These are phyloP conservation scores for Marchantia paleacea DNA, from an alignment of 225 moss, liverwort and hornwort genomes.

Conservation along the genomic window DNA sequence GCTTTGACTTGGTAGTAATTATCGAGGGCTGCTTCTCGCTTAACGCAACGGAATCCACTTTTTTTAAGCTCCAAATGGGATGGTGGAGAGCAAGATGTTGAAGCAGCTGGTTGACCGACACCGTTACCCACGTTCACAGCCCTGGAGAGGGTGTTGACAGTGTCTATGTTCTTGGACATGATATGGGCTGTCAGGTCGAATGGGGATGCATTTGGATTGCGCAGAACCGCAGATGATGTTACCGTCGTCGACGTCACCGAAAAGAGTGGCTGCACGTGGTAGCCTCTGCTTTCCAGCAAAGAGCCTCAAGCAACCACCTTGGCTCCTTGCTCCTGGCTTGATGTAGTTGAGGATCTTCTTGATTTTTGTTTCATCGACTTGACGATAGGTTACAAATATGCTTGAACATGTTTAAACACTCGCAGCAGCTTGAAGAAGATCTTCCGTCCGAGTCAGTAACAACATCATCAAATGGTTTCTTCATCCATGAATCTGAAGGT, in stretches of 20 bases:
- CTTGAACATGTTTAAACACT: too few relatives aligned
- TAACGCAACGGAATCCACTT: conserved; percentile 77
- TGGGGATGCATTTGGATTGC: conserved; percentile 51
- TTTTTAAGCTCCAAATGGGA: conserved; percentile 89
- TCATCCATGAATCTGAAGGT: too few relatives aligned
- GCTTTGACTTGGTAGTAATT: too few relatives aligned
- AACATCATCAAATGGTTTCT: too few relatives aligned
- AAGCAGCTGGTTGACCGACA: conserved; percentile 81
- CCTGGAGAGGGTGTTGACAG: conserved; percentile 66
- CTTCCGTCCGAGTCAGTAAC: too few relatives aligned
- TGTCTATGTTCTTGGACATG: conserved; percentile 64
- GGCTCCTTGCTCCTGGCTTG: conserved; percentile 63
- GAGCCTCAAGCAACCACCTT: conserved; percentile 66
- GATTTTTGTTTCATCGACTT: conserved; percentile 62
- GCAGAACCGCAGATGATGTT: conserved; percentile 71
- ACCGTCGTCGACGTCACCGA: conserved; percentile 64
- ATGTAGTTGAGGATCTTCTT: conserved; percentile 54
- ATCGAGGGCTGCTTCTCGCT: too few relatives aligned
- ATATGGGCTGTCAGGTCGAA: conserved; percentile 75
- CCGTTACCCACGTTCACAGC: conserved; percentile 62
- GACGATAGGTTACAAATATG: background rate
- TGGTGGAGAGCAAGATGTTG: conserved; percentile 51
- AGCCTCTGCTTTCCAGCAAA: conserved; percentile 64
- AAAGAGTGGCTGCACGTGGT: conserved; percentile 76
- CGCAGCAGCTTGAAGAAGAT: too few relatives aligned